These are phyloP conservation scores for Hyphodiscus hymeniophilus DNA, from an alignment of 495 filamentous ascomycete genomes.

Conservation along the genomic window DNA sequence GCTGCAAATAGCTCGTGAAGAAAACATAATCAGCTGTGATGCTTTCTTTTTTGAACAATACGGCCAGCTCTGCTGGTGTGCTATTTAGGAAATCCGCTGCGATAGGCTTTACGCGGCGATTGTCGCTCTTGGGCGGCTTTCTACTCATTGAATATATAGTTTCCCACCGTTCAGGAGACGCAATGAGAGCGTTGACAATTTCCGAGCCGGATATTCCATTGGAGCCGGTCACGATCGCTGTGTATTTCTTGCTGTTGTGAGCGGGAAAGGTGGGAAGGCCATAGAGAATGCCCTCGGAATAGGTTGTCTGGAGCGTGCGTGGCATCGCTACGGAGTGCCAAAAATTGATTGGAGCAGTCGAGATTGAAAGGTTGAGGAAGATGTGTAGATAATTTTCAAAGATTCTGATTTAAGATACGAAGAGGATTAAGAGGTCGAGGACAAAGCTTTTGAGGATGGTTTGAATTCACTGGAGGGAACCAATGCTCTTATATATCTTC, in stretches of 20 bases:
- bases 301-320: constrained; percentile 17
- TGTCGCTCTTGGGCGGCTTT: constrained; percentile 30
- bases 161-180: constrained; percentile 38
- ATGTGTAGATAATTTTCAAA: too few relatives aligned
- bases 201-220: constrained; percentile 42
- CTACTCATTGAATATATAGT: constrained; percentile 44
- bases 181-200: constrained; percentile 37
- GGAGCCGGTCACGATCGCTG: constrained; percentile 44
- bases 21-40: constrained; percentile 40
- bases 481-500: too few relatives aligned
- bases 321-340: too few relatives aligned
- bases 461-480: too few relatives aligned
- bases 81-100: constrained; percentile 37
- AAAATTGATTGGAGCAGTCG: too few relatives aligned
- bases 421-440: too few relatives aligned
- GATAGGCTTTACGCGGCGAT: constrained; percentile 34
- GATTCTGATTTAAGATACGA: too few relatives aligned
- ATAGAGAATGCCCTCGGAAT: constrained; percentile 34
- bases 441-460: too few relatives aligned
- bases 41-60: constrained; percentile 25
- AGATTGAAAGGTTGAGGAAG: too few relatives aligned
- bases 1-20: constrained; percentile 48
- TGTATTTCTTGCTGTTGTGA: constrained; percentile 28
- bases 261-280: constrained; percentile 37
- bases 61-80: constrained; percentile 30